A percentile compares a stretch with the other conserved stretches of the same genome.
These are phyloP conservation scores for Volvariella surrecta DNA, from an alignment of 1,284 basidiomycete genomes.

Conservation along the genomic window DNA sequence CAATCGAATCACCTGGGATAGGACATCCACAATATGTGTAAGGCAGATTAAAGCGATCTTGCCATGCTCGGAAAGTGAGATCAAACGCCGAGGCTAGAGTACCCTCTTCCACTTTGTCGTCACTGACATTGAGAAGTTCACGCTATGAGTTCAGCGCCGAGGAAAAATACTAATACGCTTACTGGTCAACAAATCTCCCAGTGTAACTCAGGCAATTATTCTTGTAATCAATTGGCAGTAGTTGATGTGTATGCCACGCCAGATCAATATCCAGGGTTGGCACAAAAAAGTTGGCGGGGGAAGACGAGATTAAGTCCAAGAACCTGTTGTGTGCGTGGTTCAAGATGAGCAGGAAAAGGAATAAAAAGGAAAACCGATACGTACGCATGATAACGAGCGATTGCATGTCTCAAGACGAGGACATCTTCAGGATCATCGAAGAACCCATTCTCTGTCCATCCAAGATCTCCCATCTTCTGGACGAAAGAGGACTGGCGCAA, in stretches of 20 bases:
- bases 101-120: constrained; percentile 38
- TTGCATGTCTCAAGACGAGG: constrained; percentile 25
- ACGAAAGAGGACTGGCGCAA: constrained; percentile 50
- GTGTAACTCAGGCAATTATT: constrained; percentile 21
- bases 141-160: background rate
- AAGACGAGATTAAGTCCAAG: constrained; percentile 24
- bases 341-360: background rate
- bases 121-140: constrained; percentile 17
- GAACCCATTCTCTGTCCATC: constrained; percentile 38
- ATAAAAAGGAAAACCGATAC: constrained; percentile 4
- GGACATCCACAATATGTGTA: constrained; percentile 44
- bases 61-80: constrained; percentile 34
- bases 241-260: constrained; percentile 38
- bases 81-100: constrained; percentile 35
- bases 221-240: constrained; percentile 22
- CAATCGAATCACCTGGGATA: constrained; percentile 31
- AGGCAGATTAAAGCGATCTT: constrained; percentile 29
- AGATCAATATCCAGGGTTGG: constrained; percentile 40
- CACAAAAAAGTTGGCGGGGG: constrained; percentile 29
- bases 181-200: constrained; percentile 21
- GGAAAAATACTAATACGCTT: background rate
- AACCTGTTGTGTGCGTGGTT: constrained; percentile 20
- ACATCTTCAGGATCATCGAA: constrained; percentile 26
- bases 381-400: constrained; percentile 34
- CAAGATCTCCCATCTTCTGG: constrained; percentile 40